Percentiles rank a stretch among this genome's conserved stretches.
Evolutionary conservation across 805 yeast species (phyloP).

Genomic region (Yamadazyma kitorensis): DNA sequence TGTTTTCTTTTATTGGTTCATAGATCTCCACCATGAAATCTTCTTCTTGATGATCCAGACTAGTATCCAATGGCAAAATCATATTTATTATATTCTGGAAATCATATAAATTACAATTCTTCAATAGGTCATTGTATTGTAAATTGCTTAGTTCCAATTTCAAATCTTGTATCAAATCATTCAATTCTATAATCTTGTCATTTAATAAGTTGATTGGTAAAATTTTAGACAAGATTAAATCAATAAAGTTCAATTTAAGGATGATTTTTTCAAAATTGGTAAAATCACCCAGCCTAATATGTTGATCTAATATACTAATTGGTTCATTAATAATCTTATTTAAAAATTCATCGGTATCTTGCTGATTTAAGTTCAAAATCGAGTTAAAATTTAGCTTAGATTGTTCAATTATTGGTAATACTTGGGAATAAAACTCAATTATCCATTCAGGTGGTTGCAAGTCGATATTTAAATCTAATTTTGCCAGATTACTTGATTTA

Average conservation of each 20-base stretch:
- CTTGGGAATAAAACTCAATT: constrained; percentile 57
- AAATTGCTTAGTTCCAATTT: constrained; percentile 39
- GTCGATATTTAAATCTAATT: constrained; percentile 45
- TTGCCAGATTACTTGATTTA: constrained; percentile 34
- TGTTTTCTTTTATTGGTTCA: constrained; percentile 62
- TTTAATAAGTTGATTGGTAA: constrained; percentile 43
- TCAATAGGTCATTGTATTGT: constrained; percentile 48
- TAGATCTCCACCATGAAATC: constrained; percentile 59
- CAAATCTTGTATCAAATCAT: constrained; percentile 29
- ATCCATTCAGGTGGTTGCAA: constrained; percentile 85
- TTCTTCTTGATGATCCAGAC: constrained; percentile 1
- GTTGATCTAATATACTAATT: constrained; percentile 34
- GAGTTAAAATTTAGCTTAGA: constrained; percentile 25
- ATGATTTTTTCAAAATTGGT: constrained; percentile 37
- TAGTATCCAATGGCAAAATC: constrained; percentile 62
- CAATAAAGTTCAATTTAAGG: constrained; percentile 57
- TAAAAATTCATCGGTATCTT: constrained; percentile 35
- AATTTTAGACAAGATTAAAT: constrained; percentile 53
- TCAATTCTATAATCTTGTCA: constrained; percentile 33
- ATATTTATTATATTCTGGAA: constrained; percentile 63
- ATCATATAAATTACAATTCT: constrained; percentile 53
- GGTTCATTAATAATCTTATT: constrained; percentile 47
- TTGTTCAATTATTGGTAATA: constrained; percentile 56
- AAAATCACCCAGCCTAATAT: constrained; percentile 26
- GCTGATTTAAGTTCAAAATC: constrained; percentile 40